phyloP scores from a whole-genome alignment of 495 filamentous ascomycete species.

The Collariella sp. region DNA sequence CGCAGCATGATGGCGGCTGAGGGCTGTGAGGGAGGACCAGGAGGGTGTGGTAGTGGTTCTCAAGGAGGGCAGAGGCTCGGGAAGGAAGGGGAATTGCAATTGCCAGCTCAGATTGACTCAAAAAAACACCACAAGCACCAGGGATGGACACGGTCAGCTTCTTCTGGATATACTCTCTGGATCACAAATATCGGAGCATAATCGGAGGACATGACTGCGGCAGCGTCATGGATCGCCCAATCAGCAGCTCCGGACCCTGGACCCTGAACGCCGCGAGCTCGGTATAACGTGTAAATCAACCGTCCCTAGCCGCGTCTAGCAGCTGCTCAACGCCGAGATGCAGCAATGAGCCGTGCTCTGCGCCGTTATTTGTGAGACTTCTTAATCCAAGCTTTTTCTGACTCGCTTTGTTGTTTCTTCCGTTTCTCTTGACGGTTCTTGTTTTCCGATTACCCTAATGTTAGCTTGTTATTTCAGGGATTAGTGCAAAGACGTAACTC shows the following conservation, averaged over 20 bases:
- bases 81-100: background rate
- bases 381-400: too few relatives aligned
- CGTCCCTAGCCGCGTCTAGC: too few relatives aligned
- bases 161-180: background rate
- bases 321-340: too few relatives aligned
- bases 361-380: too few relatives aligned
- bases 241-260: constrained; percentile 6
- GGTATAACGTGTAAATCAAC: too few relatives aligned
- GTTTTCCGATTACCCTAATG: too few relatives aligned
- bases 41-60: background rate
- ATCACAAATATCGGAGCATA: constrained; percentile 21
- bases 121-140: background rate
- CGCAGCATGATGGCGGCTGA: constrained; percentile 20
- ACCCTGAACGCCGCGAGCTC: too few relatives aligned
- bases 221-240: constrained; percentile 12
- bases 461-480: too few relatives aligned
- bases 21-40: background rate
- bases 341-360: too few relatives aligned
- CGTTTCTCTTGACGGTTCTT: too few relatives aligned
- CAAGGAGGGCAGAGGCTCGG: background rate
- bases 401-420: too few relatives aligned
- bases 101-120: background rate
- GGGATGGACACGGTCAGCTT: background rate
- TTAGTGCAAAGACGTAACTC: too few relatives aligned
- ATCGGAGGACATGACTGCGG: constrained; percentile 23